Conservation (phyloP, 176 grass and related monocot species). For the Rhynchospora pubera region DNA sequence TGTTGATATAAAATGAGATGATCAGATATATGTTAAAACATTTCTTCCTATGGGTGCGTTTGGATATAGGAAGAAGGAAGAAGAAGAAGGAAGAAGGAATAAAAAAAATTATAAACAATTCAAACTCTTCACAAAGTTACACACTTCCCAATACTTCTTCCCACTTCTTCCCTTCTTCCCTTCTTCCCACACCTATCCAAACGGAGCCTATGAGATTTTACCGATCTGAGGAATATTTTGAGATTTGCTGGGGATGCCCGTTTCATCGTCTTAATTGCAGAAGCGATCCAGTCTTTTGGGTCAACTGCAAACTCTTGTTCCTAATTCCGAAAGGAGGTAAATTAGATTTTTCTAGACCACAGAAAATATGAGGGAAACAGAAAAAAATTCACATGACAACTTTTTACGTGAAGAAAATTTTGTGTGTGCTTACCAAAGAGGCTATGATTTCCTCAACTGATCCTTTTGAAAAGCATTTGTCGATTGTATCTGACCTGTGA, state of each 20-base stretch:
- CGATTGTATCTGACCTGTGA: background rate
- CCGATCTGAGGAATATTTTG: background rate
- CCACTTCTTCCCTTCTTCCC: too few relatives aligned
- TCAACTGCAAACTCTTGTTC: background rate
- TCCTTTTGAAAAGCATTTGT: background rate
- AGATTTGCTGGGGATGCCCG: background rate
- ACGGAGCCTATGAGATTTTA: background rate
- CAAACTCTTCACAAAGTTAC: too few relatives aligned
- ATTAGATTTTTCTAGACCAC: background rate
- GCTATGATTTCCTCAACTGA: conserved; percentile 3
- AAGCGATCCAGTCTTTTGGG: background rate
- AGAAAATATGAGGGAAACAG: background rate
- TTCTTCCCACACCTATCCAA: too few relatives aligned
- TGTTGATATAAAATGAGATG: too few relatives aligned
- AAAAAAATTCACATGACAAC: background rate
- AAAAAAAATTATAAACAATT: too few relatives aligned
- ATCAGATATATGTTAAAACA: too few relatives aligned
- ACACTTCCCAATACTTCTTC: too few relatives aligned
- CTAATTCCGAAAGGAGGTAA: background rate
- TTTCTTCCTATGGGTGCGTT: too few relatives aligned
- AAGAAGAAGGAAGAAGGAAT: too few relatives aligned
- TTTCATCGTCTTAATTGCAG: background rate
- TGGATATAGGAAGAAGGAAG: too few relatives aligned
- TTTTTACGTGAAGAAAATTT: background rate
- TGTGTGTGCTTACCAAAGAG: background rate